These are phyloP conservation scores for Mycena vitilis DNA, from an alignment of 768 basidiomycete species.

Conservation along the genomic window DNA sequence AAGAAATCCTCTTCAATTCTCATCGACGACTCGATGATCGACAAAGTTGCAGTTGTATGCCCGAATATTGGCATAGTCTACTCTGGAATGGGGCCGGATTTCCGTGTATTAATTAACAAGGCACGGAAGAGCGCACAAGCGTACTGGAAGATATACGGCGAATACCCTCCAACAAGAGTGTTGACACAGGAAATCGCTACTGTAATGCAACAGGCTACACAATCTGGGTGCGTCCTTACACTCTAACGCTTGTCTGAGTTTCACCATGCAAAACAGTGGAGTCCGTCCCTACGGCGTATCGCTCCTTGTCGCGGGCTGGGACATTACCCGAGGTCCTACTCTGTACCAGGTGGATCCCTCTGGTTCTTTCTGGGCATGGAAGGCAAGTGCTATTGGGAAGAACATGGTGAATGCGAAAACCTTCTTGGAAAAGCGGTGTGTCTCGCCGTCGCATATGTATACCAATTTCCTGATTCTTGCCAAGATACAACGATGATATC, in stretches of 20 bases:
- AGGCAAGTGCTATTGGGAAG: conserved; percentile 99
- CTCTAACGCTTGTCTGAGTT: conserved; percentile 38
- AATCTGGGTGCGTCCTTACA: conserved; percentile 82
- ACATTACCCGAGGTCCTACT: conserved; percentile 92
- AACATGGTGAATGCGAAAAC: conserved; percentile 99
- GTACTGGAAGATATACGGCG: conserved; percentile 99
- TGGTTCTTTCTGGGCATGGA: conserved; percentile 99
- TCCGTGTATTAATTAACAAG: conserved; percentile 91
- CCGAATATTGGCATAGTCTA: conserved; percentile 99
- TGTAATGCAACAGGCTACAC: conserved; percentile 99
- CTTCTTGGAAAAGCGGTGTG: conserved; percentile 97
- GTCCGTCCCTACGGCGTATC: conserved; percentile 99
- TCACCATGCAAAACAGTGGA: conserved; percentile 70
- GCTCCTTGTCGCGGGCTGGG: conserved; percentile 96
- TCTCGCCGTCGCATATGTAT: conserved; percentile 33
- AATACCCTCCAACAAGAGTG: conserved; percentile 97
- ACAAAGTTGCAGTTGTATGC: conserved; percentile 97
- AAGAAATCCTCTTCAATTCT: conserved; percentile 99
- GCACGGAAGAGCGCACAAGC: conserved; percentile 98
- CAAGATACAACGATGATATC: conserved; percentile 98
- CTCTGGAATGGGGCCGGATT: conserved; percentile 99
- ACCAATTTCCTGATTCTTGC: conserved; percentile 36
- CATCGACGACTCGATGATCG: conserved; percentile 97
- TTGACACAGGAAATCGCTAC: conserved; percentile 97
- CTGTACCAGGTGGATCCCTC: conserved; percentile 99